These are phyloP conservation scores for Whalleya microplaca DNA, from an alignment of 2,329 filamentous ascomycete species.

Conservation along the genomic window DNA sequence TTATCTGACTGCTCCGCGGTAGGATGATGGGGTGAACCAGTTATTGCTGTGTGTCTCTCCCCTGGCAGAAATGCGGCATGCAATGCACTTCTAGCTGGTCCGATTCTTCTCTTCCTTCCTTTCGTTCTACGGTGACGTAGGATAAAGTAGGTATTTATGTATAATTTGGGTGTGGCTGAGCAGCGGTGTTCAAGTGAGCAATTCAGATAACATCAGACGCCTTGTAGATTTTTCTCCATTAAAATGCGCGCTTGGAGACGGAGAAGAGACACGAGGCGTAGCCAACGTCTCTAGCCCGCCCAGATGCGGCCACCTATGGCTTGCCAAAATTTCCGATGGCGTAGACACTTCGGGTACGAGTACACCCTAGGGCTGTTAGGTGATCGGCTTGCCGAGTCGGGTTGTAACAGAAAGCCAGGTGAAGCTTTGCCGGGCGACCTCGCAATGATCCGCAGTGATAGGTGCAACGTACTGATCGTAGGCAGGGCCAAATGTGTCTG, in stretches of 20 bases:
- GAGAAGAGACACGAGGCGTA: background rate
- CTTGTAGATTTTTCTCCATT: background rate
- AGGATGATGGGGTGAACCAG: constrained; percentile 4
- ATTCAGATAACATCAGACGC: constrained; percentile 4
- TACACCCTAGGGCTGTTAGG: constrained; percentile 7
- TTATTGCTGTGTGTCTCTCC: constrained; percentile 21
- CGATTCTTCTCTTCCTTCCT: constrained; percentile 22
- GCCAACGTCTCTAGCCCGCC: constrained; percentile 17
- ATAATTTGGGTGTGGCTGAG: constrained; percentile 1
- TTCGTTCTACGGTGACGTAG: constrained; percentile 20
- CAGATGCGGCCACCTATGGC: constrained; percentile 20
- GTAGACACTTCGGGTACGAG: constrained; percentile 20
- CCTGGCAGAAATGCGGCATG: constrained; percentile 18
- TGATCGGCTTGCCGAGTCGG: constrained; percentile 28
- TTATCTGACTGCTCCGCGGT: constrained; percentile 10
- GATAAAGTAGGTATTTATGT: constrained; percentile 2
- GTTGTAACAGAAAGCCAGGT: constrained; percentile 13
- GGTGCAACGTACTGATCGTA: constrained; percentile 18
- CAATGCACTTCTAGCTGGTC: constrained; percentile 18
- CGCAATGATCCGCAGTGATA: constrained; percentile 13
- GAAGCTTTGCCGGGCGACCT: constrained; percentile 21
- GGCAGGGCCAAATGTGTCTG: constrained; percentile 16
- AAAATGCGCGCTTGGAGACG: background rate
- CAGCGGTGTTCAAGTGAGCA: constrained; percentile 1
- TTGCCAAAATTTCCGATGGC: constrained; percentile 18